phyloP scores from a whole-genome alignment of 305 asterid genomes.

The Nicotiana rustica region DNA sequence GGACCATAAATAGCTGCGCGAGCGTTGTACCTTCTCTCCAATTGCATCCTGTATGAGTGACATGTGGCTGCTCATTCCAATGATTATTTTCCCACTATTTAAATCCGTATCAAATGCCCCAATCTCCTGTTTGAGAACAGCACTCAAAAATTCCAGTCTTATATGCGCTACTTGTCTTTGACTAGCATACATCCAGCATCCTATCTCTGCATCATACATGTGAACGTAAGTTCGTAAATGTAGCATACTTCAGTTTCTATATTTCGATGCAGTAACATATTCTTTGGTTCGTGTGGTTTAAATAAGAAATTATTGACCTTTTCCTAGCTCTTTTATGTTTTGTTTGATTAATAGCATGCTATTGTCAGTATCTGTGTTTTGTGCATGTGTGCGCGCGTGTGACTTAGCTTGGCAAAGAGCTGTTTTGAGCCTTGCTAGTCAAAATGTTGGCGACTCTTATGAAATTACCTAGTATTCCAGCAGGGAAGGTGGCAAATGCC shows the following conservation, averaged over 20 bases:
- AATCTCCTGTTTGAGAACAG: conserved; percentile 76
- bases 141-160: conserved; percentile 62
- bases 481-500: conserved; percentile 90
- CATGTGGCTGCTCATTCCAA: conserved; percentile 76
- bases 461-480: conserved; percentile 72
- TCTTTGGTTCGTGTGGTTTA: no score
- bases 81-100: conserved; percentile 69
- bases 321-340: background rate
- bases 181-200: conserved; percentile 93
- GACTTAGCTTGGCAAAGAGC: no score
- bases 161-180: conserved; percentile 74
- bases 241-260: background rate
- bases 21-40: conserved; percentile 75
- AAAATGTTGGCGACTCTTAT: no score
- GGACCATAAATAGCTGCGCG: background rate
- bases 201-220: conserved; percentile 62
- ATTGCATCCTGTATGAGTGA: conserved; percentile 80
- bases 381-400: no score
- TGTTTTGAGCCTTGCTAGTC: background rate
- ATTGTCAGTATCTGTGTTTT: background rate
- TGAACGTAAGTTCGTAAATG: background rate
- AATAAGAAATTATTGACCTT: background rate
- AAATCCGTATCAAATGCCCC: conserved; percentile 80
- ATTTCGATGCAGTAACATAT: background rate
- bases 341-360: background rate